These are phyloP conservation scores for Mucor plumbeus DNA, from an alignment of 371 early-diverging fungal species.

Conservation along the genomic window DNA sequence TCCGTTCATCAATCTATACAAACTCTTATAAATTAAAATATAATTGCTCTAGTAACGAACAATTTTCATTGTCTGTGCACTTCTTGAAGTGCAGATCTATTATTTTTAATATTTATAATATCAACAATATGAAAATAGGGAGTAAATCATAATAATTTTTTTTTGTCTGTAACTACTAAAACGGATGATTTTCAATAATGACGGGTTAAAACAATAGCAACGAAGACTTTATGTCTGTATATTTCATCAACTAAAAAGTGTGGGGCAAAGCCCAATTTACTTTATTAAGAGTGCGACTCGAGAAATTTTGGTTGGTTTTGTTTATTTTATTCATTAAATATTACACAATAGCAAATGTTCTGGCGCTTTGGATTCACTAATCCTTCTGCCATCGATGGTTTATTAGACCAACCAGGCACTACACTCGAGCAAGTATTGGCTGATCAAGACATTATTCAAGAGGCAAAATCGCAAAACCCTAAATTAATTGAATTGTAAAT, in stretches of 20 bases:
- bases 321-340: not conserved
- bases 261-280: not conserved
- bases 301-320: not conserved
- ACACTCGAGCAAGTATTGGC: slow-evolving; percentile 78
- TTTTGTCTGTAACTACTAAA: not conserved
- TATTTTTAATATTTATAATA: not conserved
- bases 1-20: too few relatives aligned
- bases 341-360: slow-evolving; percentile 56
- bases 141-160: not conserved
- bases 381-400: slow-evolving; percentile 76
- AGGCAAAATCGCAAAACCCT: slow-evolving; percentile 82
- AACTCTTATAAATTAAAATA: too few relatives aligned
- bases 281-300: slow-evolving; percentile 4
- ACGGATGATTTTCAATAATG: too few relatives aligned
- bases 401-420: slow-evolving; percentile 78
- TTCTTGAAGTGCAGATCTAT: not conserved
- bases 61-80: slow-evolving; percentile 3
- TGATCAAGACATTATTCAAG: slow-evolving; percentile 87
- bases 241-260: not conserved
- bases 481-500: slow-evolving; percentile 84
- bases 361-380: slow-evolving; percentile 82
- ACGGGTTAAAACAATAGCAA: not conserved
- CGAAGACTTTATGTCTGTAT: too few relatives aligned
- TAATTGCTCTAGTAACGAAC: too few relatives aligned
- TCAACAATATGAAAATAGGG: not conserved